phyloP scores from a whole-genome alignment of 805 yeast species.

The Myxozyma monticola region DNA sequence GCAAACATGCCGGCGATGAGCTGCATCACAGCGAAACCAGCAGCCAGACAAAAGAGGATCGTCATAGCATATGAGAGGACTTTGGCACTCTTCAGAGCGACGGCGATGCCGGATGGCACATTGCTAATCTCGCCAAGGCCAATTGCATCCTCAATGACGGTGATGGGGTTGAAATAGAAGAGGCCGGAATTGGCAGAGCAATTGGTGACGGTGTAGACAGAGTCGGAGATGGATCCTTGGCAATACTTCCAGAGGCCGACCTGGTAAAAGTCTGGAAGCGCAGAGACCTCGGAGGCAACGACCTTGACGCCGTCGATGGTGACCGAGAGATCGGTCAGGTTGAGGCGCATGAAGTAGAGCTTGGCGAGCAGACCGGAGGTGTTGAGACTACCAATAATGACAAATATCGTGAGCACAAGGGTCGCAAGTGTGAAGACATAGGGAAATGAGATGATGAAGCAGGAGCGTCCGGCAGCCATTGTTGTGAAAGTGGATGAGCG shows the following conservation, averaged over 20 bases:
- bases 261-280: slow-evolving; percentile 50
- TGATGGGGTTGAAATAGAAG: slow-evolving; percentile 57
- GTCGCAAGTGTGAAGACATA: slow-evolving; percentile 44
- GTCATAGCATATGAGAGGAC: slow-evolving; percentile 59
- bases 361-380: slow-evolving; percentile 46
- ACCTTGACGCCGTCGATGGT: slow-evolving; percentile 29
- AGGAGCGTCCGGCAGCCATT: slow-evolving; percentile 37
- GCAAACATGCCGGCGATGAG: slow-evolving; percentile 47
- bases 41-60: slow-evolving; percentile 52
- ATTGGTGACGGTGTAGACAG: slow-evolving; percentile 43
- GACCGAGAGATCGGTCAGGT: slow-evolving; percentile 42
- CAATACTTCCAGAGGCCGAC: slow-evolving; percentile 70
- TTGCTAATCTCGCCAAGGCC: slow-evolving; percentile 31
- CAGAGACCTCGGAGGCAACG: slow-evolving; percentile 35
- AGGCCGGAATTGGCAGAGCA: slow-evolving; percentile 59
- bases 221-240: slow-evolving; percentile 41
- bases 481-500: too few species aligned
- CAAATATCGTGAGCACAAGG: slow-evolving; percentile 49
- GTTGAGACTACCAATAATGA: slow-evolving; percentile 54
- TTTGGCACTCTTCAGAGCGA: slow-evolving; percentile 50
- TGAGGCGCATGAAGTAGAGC: slow-evolving; percentile 51
- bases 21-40: slow-evolving; percentile 44
- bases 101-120: slow-evolving; percentile 52
- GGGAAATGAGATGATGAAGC: slow-evolving; percentile 39
- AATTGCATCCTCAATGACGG: slow-evolving; percentile 35